phyloP scores from a whole-genome alignment of 2,329 filamentous ascomycete genomes.

The Fusarium clavum region DNA sequence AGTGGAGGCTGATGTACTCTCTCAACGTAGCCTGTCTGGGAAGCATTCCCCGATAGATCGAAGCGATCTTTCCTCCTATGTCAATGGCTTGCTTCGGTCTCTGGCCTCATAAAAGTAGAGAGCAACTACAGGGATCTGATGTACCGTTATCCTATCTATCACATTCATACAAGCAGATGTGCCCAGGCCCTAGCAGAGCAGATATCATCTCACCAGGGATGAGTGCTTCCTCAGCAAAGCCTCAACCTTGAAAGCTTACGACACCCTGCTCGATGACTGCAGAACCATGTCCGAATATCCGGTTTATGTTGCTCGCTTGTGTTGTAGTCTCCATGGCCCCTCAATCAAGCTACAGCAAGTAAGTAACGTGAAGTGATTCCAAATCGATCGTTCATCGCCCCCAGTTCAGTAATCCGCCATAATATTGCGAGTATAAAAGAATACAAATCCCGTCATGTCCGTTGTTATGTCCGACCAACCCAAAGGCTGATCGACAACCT shows the following conservation, averaged over 20 bases:
- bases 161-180: not conserved
- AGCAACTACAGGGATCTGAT: conserved; percentile 4
- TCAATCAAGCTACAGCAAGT: not conserved
- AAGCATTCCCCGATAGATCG: not conserved
- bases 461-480: not conserved
- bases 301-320: conserved; percentile 11
- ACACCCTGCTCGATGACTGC: conserved; percentile 7
- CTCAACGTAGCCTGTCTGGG: not conserved
- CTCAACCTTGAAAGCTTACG: conserved; percentile 1
- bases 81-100: not conserved
- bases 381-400: not conserved
- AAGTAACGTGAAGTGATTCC: not conserved
- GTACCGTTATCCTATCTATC: conserved; percentile 7
- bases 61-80: not conserved
- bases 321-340: not conserved
- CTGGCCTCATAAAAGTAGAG: not conserved
- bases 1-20: not conserved
- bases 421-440: conserved; percentile 25
- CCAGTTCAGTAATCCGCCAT: not conserved
- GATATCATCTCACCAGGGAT: conserved; percentile 13
- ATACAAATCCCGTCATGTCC: not conserved
- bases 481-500: not conserved
- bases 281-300: conserved; percentile 13
- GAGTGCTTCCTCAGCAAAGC: not conserved
- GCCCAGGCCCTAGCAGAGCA: conserved; percentile 15